phyloP scores from a whole-genome alignment of 140 eudicot species.

The Ambrosia hybrid region DNA sequence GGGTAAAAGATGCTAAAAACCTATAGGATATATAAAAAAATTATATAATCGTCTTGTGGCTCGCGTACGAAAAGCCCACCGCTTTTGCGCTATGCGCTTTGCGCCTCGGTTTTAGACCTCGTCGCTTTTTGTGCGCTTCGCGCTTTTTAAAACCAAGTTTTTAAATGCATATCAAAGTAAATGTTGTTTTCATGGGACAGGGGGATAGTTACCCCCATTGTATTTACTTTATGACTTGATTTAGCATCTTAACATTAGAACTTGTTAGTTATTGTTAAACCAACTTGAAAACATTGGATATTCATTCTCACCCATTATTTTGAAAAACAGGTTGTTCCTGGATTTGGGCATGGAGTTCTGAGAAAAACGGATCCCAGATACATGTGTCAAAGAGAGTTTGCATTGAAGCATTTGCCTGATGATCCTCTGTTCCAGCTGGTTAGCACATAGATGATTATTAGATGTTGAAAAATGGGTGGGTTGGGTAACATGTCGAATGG shows the following conservation, averaged over 20 bases:
- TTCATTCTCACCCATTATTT: neutral
- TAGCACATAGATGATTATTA: constrained; percentile 8
- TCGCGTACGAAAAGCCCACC: no score
- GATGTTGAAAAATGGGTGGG: neutral
- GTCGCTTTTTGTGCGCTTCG: no score
- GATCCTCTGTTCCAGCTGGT: constrained; percentile 95
- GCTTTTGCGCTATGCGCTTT: no score
- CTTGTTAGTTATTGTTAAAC: neutral
- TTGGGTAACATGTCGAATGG: neutral
- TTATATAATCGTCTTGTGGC: no score
- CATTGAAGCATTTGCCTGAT: constrained; percentile 87
- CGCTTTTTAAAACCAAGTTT: no score
- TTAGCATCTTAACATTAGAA: neutral
- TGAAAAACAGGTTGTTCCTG: constrained; percentile 84
- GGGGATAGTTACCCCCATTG: neutral
- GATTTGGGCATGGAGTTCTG: constrained; percentile 95
- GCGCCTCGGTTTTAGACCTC: no score
- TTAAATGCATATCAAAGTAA: neutral
- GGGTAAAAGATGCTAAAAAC: no score
- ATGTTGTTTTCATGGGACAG: neutral
- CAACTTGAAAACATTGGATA: neutral
- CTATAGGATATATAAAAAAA: no score
- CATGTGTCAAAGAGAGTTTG: constrained; percentile 94
- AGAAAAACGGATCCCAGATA: constrained; percentile 98
- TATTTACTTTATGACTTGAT: neutral